Evolutionary conservation across 1,284 basidiomycete species (phyloP), one percentile per base, ranked within the genome.

Genomic region (Lignosus rhinocerotis): DNA sequence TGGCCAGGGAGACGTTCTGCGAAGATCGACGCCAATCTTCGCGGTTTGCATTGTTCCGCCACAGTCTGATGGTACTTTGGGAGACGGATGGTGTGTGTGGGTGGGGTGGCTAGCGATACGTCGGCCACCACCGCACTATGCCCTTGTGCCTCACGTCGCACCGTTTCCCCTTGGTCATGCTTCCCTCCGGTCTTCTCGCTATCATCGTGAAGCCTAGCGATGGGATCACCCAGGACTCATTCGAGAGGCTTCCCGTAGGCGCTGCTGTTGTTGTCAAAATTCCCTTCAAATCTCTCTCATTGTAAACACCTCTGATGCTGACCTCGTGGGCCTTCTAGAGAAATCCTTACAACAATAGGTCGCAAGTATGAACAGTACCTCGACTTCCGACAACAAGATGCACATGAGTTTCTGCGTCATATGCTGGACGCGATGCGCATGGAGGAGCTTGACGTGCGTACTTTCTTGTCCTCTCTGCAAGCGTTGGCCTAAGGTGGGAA

Each of bases 281-380:
- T 44, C 17, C 45, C 14, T 31, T 6, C 14, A 36, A 36, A 36
- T 6, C 14, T 9, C 36, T 53, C 49, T 52, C 43, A 14, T 1
- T 19, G 12, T 10, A 21, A 33, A n/a, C 12, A n/a, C 16, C 4
- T 0, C 25, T 12, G 34, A 10, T 42, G 7, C 41, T 45, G 30
- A 39, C 36, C 2, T n/a, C 7, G 36, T 33, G 45, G 38, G 16
- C 10, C 17, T 16, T 31, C 8, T 57, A 72, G 90, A 68, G 78
- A 82, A 31, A 71, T 96, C 41, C 75, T 96, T 14, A 73, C 79
- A 21, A 80, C 84, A 25, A 78, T 97, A 21, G 91, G 93, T 1
- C 79, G 80, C 64, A 96, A 96, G 74, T 93, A 95, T 71, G 92
- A 94, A 66, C 95, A 98, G 68, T 98, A 96, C 70, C 85, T 93